phyloP scores from a whole-genome alignment of 345 rosid species.

The Sisymbrium altissimum region DNA sequence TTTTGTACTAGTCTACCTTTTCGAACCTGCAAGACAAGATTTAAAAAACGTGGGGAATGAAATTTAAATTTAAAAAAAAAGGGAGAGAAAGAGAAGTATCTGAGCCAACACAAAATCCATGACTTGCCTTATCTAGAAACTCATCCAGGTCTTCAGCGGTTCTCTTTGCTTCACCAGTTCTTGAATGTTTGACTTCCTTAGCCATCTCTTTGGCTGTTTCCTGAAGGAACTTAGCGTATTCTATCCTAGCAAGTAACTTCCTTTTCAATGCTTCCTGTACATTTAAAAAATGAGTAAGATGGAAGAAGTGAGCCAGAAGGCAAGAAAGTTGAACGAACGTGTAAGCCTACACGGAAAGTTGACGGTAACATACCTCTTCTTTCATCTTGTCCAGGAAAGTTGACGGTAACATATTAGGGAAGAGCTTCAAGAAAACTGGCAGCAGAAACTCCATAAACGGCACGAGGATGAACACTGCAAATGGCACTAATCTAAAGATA shows the following conservation, averaged over 20 bases:
- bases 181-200: slow-evolving; percentile 75
- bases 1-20: slow-evolving; percentile 57
- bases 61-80: not conserved
- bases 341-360: slow-evolving; percentile 5
- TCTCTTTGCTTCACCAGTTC: slow-evolving; percentile 63
- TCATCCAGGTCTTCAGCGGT: slow-evolving; percentile 74
- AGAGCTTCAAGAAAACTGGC: slow-evolving; percentile 66
- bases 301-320: slow-evolving; percentile 6
- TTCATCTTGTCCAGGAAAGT: slow-evolving; percentile 84
- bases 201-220: slow-evolving; percentile 94
- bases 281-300: slow-evolving; percentile 15
- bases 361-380: slow-evolving; percentile 47
- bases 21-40: slow-evolving; percentile 49
- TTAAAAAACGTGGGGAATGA: not conserved
- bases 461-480: slow-evolving; percentile 71
- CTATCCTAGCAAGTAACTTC: slow-evolving; percentile 60
- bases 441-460: slow-evolving; percentile 79
- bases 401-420: slow-evolving; percentile 80
- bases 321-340: not conserved
- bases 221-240: slow-evolving; percentile 77
- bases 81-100: not conserved
- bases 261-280: slow-evolving; percentile 72
- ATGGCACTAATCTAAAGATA: slow-evolving; percentile 80
- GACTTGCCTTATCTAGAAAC: slow-evolving; percentile 52
- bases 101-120: slow-evolving; percentile 11